Percentiles rank a stretch among this genome's conserved stretches.
Evolutionary conservation across 163 green algal species (phyloP).

Genomic region (Picocystis sp.): DNA sequence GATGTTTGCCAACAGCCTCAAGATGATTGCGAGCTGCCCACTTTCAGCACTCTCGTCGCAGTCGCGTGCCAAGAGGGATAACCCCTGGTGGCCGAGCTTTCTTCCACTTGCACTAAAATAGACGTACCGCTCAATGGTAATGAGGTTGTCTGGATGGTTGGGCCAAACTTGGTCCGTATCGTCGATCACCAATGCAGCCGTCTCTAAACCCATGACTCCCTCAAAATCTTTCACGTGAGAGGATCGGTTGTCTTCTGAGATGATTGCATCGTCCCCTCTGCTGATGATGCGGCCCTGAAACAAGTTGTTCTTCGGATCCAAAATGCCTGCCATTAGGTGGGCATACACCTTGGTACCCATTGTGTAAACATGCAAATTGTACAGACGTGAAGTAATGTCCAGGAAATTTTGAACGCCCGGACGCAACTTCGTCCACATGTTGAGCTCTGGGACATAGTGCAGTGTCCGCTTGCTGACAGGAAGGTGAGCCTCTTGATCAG

Average conservation of each 20-base stretch:
- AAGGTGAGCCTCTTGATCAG: slow-evolving; percentile 2
- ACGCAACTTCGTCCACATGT: slow-evolving; percentile 57
- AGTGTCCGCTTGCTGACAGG: slow-evolving; percentile 20
- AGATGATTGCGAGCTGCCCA: slow-evolving; percentile 38
- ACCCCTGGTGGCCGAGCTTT: slow-evolving; percentile 6
- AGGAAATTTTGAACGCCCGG: slow-evolving; percentile 44
- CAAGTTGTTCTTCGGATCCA: slow-evolving; percentile 37
- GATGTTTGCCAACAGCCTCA: slow-evolving; percentile 29
- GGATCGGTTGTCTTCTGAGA: slow-evolving; percentile 28
- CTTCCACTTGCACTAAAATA: slow-evolving; percentile 2
- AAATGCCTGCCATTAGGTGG: slow-evolving; percentile 33
- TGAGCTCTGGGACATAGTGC: slow-evolving; percentile 25
- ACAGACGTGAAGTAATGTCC: slow-evolving; percentile 13
- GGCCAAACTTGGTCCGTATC: slow-evolving; percentile 38
- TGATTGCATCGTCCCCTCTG: slow-evolving; percentile 3
- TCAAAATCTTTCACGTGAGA: slow-evolving; percentile 20
- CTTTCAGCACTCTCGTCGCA: slow-evolving; percentile 40
- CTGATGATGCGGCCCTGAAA: slow-evolving; percentile 42
- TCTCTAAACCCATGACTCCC: slow-evolving; percentile 25
- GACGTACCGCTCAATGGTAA: slow-evolving; percentile 41
- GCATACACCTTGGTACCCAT: slow-evolving; percentile 30
- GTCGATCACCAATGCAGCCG: slow-evolving; percentile 26
- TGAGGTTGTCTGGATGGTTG: slow-evolving; percentile 32
- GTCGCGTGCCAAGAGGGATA: slow-evolving; percentile 28
- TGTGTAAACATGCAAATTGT: slow-evolving; percentile 6